phyloP scores from a whole-genome alignment of 129 eudicot genomes.

The Flaveria ramosissima region DNA sequence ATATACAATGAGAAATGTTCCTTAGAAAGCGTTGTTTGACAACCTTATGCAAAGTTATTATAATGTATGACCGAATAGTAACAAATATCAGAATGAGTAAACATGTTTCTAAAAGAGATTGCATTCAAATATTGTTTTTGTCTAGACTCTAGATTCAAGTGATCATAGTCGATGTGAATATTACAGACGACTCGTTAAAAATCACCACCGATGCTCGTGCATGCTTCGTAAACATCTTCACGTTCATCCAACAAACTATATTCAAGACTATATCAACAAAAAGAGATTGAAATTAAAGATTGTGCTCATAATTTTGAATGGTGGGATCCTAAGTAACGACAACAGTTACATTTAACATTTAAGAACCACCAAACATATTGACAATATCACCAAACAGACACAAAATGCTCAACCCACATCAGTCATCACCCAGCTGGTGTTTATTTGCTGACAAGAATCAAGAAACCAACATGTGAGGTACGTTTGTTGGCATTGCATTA shows the following conservation, averaged over 20 bases:
- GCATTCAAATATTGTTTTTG: no score
- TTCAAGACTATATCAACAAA: background rate
- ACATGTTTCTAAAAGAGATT: no score
- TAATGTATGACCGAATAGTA: no score
- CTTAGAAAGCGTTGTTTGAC: no score
- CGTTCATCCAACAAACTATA: background rate
- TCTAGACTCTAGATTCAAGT: background rate
- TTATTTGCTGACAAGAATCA: slow-evolving; percentile 18
- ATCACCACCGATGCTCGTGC: background rate
- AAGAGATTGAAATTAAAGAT: background rate
- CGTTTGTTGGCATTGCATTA: slow-evolving; percentile 33
- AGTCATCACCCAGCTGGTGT: slow-evolving; percentile 14
- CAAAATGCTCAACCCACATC: background rate
- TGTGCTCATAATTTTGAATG: no score
- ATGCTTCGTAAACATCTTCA: background rate
- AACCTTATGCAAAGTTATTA: no score
- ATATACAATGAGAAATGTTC: no score
- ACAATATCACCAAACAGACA: slow-evolving; percentile 32
- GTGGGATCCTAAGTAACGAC: slow-evolving; percentile 21
- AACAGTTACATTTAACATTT: slow-evolving; percentile 17
- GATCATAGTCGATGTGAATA: background rate
- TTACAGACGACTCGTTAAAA: background rate
- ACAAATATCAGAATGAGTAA: no score
- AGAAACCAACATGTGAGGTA: slow-evolving; percentile 27
- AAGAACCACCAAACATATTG: slow-evolving; percentile 35